Base-by-base conservation (phyloP, 1,284 basidiomycete species). In the Irpex sp. region DNA sequence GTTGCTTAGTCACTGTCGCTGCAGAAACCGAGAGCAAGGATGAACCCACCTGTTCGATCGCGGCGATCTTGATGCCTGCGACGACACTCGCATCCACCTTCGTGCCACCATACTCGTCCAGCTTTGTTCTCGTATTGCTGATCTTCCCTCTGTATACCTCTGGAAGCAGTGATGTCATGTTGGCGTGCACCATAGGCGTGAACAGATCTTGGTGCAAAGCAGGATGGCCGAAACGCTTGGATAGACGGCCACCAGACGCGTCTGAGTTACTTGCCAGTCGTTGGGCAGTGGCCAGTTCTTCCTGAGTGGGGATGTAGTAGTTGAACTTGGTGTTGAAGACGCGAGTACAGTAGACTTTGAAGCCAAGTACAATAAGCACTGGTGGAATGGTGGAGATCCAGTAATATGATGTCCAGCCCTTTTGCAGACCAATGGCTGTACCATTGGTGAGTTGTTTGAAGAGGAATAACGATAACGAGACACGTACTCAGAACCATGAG, bases 181-280 rank as follows among this genome's bases (percentile, higher is more conserved):
- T 88, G 64, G 90, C 88, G 69, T 94, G 93, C 47, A 94, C 75
- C 91, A 93, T 92, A 0, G 91, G 93, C 12, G 91, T 93, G 75
- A 91, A 94, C 35, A 95, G 77, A 52, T 93, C 90, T 16, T 82
- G 74, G 67, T 92, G 83, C 49, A 95, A 77, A 5, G 91, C 86
- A 0, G 93, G 92, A 71, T 95, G 93, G 3, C 91, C 93, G 73
- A 94, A 95, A 19, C 93, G 87, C 71, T 86, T 91, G 75, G 86
- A 85, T 12, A 95, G 80, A 39, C 90, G 83, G 69, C 90, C 82
- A 61, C 86, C 81, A 47, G 81, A 80, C 59, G 80, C 78, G 71
- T 94, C 92, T 4, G 83, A 80, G 47, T 83, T 82, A 61, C 86
- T 82, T 6, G 90, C 90, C 71, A 93, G 84, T 1, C 91, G 77